phyloP scores from a whole-genome alignment of 371 early-diverging fungal species.

The Aphelidium insulamus region DNA sequence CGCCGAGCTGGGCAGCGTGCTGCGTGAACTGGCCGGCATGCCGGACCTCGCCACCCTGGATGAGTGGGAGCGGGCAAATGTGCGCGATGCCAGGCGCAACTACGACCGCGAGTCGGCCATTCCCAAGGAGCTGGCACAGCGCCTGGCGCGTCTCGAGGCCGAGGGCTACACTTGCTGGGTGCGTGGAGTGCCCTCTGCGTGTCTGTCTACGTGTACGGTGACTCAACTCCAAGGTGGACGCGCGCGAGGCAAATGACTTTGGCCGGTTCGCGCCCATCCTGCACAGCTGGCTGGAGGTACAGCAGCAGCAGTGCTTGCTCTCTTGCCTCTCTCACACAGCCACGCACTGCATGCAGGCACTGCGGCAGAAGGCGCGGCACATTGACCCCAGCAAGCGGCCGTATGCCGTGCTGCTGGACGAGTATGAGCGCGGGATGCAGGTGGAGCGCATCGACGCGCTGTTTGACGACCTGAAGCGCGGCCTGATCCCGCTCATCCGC shows the following conservation, averaged over 20 bases:
- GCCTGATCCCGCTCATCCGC: slow-evolving; percentile 12
- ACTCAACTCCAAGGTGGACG: slow-evolving; percentile 1
- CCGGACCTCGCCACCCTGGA: slow-evolving; percentile 5
- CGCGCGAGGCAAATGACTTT: slow-evolving; percentile 10
- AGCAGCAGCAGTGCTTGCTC: slow-evolving; percentile 7
- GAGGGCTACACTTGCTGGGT: slow-evolving; percentile 7
- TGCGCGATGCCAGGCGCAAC: slow-evolving; percentile 6
- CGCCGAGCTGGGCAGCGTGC: slow-evolving; percentile 7
- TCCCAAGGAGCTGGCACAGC: slow-evolving; percentile 8
- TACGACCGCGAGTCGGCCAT: slow-evolving; percentile 5
- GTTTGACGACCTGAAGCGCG: slow-evolving; percentile 9
- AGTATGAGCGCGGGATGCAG: slow-evolving; percentile 12
- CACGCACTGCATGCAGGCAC: slow-evolving; percentile 9
- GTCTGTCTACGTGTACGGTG: background rate
- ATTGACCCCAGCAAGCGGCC: slow-evolving; percentile 7
- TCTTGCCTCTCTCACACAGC: slow-evolving; percentile 7
- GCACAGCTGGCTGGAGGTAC: slow-evolving; percentile 7
- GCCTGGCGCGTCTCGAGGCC: slow-evolving; percentile 6
- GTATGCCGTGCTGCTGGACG: slow-evolving; percentile 9
- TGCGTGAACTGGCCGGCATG: slow-evolving; percentile 6
- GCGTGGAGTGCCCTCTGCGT: background rate
- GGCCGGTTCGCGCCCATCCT: slow-evolving; percentile 11
- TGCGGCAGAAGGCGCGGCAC: slow-evolving; percentile 5
- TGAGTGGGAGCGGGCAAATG: slow-evolving; percentile 11
- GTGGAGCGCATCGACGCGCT: slow-evolving; percentile 9